phyloP scores from a whole-genome alignment of 176 grass and related monocot species.

The Canna indica region DNA sequence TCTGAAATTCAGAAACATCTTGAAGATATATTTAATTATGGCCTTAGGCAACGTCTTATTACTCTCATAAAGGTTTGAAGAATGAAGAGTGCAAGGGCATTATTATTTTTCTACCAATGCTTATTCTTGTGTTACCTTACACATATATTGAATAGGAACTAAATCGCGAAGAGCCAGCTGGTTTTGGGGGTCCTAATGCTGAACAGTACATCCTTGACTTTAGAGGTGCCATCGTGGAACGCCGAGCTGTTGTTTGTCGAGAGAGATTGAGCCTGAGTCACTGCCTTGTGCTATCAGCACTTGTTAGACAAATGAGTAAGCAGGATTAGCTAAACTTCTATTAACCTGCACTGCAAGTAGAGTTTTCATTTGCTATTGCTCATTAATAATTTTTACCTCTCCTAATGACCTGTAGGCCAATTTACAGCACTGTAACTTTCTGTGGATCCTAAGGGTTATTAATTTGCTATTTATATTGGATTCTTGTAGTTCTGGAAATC shows the following conservation, averaged over 20 bases:
- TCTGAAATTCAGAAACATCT: conserved; percentile 68
- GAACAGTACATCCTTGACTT: conserved; percentile 85
- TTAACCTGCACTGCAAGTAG: too few species aligned
- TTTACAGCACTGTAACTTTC: too few species aligned
- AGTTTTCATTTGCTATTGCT: too few species aligned
- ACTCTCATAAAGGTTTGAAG: conserved; percentile 57
- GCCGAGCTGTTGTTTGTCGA: conserved; percentile 61
- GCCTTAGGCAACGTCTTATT: conserved; percentile 58
- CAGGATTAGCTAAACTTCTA: not conserved
- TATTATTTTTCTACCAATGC: conserved; percentile 1
- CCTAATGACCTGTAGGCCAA: too few species aligned
- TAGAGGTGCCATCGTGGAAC: conserved; percentile 79
- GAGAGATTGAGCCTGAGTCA: conserved; percentile 95
- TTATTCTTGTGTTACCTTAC: conserved; percentile 18
- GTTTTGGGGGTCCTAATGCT: conserved; percentile 56
- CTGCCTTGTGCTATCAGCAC: conserved; percentile 79
- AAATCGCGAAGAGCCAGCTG: conserved; percentile 68
- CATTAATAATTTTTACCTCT: too few species aligned
- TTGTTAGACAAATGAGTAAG: conserved; percentile 71
- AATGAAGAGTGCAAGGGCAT: not conserved
- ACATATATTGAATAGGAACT: conserved; percentile 38
- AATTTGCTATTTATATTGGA: too few species aligned
- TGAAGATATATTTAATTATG: conserved; percentile 72
- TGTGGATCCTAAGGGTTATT: too few species aligned
- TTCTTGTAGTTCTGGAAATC: too few species aligned